Evolutionary conservation across 1,284 basidiomycete species (phyloP), one percentile per base, ranked within the genome.

Genomic region (Cryptococcus wingfieldii): DNA sequence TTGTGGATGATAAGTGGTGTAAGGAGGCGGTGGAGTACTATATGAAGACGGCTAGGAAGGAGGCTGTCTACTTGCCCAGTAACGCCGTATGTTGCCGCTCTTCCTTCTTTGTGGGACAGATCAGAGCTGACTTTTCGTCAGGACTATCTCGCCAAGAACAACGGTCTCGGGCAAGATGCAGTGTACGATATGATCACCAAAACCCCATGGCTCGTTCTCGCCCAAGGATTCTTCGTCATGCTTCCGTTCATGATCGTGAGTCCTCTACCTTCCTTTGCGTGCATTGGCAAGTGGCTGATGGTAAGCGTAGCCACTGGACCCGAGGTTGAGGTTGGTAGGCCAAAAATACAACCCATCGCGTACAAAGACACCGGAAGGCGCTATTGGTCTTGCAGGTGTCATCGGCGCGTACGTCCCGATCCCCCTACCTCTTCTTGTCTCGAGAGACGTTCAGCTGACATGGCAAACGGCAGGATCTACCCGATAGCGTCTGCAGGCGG

Each of bases 131-230:
- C 10, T 16, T 42, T 28, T 6, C 18, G 10, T 12, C 46, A 47
- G 46, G 81, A 84, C 49, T 87, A 87, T 63, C 77, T 87, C 2
- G 84, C 84, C 0, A 76, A 72, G 38, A 85, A 84, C 49, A 87
- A 86, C 61, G 66, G 63, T 42, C 53, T 46, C 52, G 51, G 49
- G 2, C 44, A 51, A 16, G 25, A 54, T 23, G 60, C 56, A 27
- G 59, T 64, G 3, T 54, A 54, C 47, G 58, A 53, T 45, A 53
- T 51, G 6, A 45, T 64, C 34, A 58, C 58, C 6, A 37, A 45
- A 42, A 64, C 62, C 10, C 59, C 59, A 2, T 64, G 62, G 62
- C 55, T 64, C 16, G 58, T 64, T 4, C 55, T 64, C 28, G 57
- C 60, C 14, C 60, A 54, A 47, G 62, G 59, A 34, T 64, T 64